phyloP scores from a whole-genome alignment of 2,329 filamentous ascomycete genomes.

The Nannizzia gypsea region DNA sequence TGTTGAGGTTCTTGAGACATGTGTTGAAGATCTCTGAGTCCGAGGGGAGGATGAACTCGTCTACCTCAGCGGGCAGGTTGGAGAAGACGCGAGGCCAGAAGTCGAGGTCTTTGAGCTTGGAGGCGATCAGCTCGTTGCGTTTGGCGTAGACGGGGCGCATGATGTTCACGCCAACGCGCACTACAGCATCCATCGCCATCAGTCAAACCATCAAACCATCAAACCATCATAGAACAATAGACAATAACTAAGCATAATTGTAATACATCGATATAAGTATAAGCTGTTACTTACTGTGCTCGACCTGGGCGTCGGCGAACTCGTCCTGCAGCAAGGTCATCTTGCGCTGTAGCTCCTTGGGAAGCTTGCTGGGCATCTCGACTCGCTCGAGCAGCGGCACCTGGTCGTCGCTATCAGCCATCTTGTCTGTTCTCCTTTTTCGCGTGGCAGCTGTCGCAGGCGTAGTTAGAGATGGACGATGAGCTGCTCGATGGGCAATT shows the following conservation, averaged over 20 bases:
- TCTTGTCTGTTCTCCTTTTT: too few relatives aligned
- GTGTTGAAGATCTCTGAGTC: constrained; percentile 59
- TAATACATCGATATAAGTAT: constrained; percentile 14
- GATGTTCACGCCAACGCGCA: background rate
- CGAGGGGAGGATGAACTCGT: constrained; percentile 72
- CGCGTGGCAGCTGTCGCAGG: background rate
- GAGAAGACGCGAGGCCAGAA: constrained; percentile 96
- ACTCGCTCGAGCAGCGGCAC: constrained; percentile 27
- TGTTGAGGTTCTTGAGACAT: constrained; percentile 55
- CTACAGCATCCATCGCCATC: background rate
- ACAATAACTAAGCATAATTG: too few relatives aligned
- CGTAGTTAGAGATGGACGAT: background rate
- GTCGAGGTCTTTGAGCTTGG: constrained; percentile 52
- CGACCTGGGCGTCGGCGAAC: constrained; percentile 70
- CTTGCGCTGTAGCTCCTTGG: constrained; percentile 43
- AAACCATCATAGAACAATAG: background rate
- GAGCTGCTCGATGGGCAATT: background rate
- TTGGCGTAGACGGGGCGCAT: constrained; percentile 62
- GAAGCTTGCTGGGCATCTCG: constrained; percentile 21
- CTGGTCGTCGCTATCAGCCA: constrained; percentile 15
- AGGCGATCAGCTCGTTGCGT: constrained; percentile 56
- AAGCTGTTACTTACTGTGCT: constrained; percentile 56
- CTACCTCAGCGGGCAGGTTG: constrained; percentile 71
- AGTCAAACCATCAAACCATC: background rate
- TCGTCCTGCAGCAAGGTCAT: constrained; percentile 69